phyloP scores from a whole-genome alignment of 768 basidiomycete genomes.

The Clitopilus passeckerianus region DNA sequence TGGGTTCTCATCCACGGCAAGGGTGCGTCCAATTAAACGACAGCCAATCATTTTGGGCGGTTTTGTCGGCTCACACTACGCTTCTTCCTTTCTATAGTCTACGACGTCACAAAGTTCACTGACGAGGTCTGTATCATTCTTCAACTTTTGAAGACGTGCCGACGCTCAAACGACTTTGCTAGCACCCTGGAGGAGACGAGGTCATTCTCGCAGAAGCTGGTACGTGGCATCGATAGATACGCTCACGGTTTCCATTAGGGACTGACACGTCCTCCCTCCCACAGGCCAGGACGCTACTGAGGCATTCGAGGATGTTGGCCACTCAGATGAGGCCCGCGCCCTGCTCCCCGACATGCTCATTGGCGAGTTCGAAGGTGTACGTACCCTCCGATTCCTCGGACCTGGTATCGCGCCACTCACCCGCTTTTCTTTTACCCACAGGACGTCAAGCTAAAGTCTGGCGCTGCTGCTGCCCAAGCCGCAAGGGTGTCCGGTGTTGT shows the following conservation, averaged over 20 bases:
- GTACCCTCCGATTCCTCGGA: constrained; percentile 35
- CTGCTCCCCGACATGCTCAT: constrained; percentile 75
- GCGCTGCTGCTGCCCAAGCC: constrained; percentile 40
- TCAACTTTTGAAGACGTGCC: not conserved
- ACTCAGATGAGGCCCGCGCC: constrained; percentile 95
- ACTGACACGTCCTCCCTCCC: constrained; percentile 8
- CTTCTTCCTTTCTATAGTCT: constrained; percentile 50
- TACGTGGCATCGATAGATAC: constrained; percentile 33
- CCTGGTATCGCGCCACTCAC: constrained; percentile 4
- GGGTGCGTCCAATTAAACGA: constrained; percentile 37
- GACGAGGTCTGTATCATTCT: constrained; percentile 66
- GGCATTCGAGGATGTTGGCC: constrained; percentile 98
- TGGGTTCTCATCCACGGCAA: constrained; percentile 85
- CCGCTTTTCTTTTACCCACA: constrained; percentile 17
- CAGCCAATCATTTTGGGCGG: constrained; percentile 28
- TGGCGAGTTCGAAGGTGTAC: constrained; percentile 71
- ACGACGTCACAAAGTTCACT: constrained; percentile 89
- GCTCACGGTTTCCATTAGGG: constrained; percentile 3
- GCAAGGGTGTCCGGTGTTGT: constrained; percentile 45
- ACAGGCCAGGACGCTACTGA: constrained; percentile 94
- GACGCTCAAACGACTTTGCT: constrained; percentile 2
- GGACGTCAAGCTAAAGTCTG: constrained; percentile 50
- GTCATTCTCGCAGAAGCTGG: constrained; percentile 91
- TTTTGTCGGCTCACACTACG: constrained; percentile 24
- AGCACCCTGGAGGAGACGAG: constrained; percentile 99